Conservation (phyloP, 352 stramenopile genomes). For the Phytophthora ohioensis region DNA sequence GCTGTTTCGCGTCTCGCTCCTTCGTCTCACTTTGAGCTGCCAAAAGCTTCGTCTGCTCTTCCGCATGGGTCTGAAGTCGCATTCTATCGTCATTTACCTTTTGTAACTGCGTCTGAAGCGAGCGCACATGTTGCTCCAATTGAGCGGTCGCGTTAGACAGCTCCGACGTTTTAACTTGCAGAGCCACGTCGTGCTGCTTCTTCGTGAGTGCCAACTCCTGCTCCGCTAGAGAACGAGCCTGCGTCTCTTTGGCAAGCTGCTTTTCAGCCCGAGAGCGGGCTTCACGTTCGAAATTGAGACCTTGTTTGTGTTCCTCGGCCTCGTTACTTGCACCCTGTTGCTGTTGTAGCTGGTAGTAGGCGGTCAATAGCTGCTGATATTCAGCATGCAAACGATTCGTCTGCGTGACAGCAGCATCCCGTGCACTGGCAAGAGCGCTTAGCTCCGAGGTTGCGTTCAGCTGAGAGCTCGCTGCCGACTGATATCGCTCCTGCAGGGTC, state of each 20-base stretch:
- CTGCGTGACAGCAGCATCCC: slow-evolving; percentile 75
- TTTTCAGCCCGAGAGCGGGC: slow-evolving; percentile 63
- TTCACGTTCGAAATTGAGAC: slow-evolving; percentile 71
- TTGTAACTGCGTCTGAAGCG: slow-evolving; percentile 41
- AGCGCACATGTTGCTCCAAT: slow-evolving; percentile 58
- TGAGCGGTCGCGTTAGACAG: slow-evolving; percentile 49
- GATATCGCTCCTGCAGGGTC: slow-evolving; percentile 65
- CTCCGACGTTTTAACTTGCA: slow-evolving; percentile 72
- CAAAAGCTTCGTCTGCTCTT: slow-evolving; percentile 42
- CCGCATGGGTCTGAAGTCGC: slow-evolving; percentile 41
- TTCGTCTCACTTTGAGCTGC: slow-evolving; percentile 44
- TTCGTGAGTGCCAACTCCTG: slow-evolving; percentile 80
- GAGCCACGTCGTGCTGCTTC: slow-evolving; percentile 72
- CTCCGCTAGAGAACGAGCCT: slow-evolving; percentile 62
- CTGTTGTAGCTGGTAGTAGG: slow-evolving; percentile 76
- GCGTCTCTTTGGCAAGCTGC: slow-evolving; percentile 66
- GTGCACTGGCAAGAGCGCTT: slow-evolving; percentile 62
- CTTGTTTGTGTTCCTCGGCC: slow-evolving; percentile 63
- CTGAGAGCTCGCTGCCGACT: slow-evolving; percentile 61
- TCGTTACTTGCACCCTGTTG: slow-evolving; percentile 65
- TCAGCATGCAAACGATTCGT: slow-evolving; percentile 77
- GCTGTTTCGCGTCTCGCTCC: slow-evolving; percentile 42
- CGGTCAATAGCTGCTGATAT: slow-evolving; percentile 76
- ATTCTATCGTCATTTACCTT: slow-evolving; percentile 54
- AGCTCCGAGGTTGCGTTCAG: slow-evolving; percentile 63